A percentile compares a stretch with the other conserved stretches of the same genome.
These are phyloP conservation scores for Xylaria sp. DNA, from an alignment of 2,329 filamentous ascomycete genomes.

Conservation along the genomic window DNA sequence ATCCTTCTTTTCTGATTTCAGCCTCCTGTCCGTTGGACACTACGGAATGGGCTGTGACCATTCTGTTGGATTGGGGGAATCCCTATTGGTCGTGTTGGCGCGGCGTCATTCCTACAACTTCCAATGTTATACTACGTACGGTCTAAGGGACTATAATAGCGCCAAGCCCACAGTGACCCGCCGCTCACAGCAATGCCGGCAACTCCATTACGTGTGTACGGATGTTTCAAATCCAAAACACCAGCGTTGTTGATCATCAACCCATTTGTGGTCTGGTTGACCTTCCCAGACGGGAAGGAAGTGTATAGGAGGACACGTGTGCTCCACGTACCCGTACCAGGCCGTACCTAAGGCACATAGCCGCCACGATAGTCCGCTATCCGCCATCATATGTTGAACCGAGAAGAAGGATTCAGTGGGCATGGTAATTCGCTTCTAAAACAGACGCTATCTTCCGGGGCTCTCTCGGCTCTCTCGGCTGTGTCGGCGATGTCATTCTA, in stretches of 20 bases:
- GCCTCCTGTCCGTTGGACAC: slow-evolving; percentile 10
- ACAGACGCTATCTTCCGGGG: slow-evolving; percentile 30
- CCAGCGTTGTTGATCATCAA: slow-evolving; percentile 26
- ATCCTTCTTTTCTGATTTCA: slow-evolving; percentile 16
- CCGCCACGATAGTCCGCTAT: slow-evolving; percentile 7
- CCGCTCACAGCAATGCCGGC: slow-evolving; percentile 18
- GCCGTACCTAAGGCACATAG: background rate
- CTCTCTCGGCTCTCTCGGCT: slow-evolving; percentile 4
- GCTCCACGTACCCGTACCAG: slow-evolving; percentile 19
- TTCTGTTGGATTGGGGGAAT: background rate
- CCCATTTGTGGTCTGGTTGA: slow-evolving; percentile 3
- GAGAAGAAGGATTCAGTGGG: background rate
- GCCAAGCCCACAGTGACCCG: slow-evolving; percentile 18
- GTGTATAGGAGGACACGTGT: slow-evolving; percentile 25
- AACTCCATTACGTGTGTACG: slow-evolving; percentile 10
- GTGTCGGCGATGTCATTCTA: slow-evolving; percentile 23
- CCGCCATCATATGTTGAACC: background rate
- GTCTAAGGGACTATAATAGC: background rate
- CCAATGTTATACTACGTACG: background rate
- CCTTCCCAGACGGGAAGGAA: slow-evolving; percentile 29
- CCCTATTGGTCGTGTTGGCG: slow-evolving; percentile 8
- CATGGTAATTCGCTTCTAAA: slow-evolving; percentile 11
- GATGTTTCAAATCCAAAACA: slow-evolving; percentile 37
- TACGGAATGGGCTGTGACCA: background rate
- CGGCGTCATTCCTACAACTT: background rate